Conservation (phyloP, 2,329 filamentous ascomycete species). For the Penicillium sp. region DNA sequence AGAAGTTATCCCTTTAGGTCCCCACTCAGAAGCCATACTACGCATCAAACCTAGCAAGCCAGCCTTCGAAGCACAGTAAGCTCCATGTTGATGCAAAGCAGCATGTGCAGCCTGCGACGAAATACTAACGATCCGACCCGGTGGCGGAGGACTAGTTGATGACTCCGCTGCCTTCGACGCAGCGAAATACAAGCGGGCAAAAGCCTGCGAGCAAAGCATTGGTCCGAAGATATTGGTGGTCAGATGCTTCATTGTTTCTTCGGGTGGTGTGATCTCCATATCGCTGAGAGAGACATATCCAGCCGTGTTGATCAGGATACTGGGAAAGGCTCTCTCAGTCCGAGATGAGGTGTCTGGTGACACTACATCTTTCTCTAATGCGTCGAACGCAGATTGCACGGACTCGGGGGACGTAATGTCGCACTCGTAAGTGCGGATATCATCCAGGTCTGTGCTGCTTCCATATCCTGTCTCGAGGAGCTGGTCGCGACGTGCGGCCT, state of each 20-base stretch:
- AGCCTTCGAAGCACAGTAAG: conserved; percentile 52
- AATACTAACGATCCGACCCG: conserved; percentile 49
- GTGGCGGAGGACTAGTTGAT: conserved; percentile 24
- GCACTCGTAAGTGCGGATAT: conserved; percentile 42
- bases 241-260: conserved; percentile 47
- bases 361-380: conserved; percentile 32
- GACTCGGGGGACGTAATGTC: conserved; percentile 51
- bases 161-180: conserved; percentile 20
- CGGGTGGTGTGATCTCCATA: conserved; percentile 44
- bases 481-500: conserved; percentile 38
- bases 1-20: conserved; percentile 45
- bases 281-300: conserved; percentile 49
- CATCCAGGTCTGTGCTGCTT: conserved; percentile 14
- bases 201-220: conserved; percentile 48
- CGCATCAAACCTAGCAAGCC: conserved; percentile 46
- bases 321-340: conserved; percentile 33
- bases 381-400: conserved; percentile 45
- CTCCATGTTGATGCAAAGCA: conserved; percentile 47
- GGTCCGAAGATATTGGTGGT: conserved; percentile 48
- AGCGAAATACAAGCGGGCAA: conserved; percentile 44
- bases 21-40: conserved; percentile 52
- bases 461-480: conserved; percentile 41
- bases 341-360: conserved; percentile 5
- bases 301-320: conserved; percentile 45
- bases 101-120: conserved; percentile 50